Conservation (phyloP, 352 stramenopile genomes). For the Thraustochytrium sp. region DNA sequence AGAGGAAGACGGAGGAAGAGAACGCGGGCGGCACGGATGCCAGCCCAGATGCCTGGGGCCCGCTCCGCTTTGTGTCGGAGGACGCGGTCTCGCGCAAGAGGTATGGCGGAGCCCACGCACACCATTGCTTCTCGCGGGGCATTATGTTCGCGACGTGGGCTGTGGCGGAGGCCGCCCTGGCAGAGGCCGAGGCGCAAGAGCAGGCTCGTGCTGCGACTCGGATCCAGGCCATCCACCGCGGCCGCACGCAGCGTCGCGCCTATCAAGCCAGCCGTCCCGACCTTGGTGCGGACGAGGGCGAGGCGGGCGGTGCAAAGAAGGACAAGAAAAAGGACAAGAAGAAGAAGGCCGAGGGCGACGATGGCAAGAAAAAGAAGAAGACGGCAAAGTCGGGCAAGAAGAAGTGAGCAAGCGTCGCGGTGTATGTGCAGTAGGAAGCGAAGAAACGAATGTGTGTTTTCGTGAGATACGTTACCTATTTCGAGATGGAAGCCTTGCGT, state of each 20-base stretch:
- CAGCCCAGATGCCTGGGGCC: not conserved
- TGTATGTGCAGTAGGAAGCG: too few species aligned
- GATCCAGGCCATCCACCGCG: conserved; percentile 18
- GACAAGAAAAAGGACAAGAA: not conserved
- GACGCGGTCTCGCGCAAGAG: not conserved
- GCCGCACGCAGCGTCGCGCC: not conserved
- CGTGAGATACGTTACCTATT: too few species aligned
- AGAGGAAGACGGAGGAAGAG: not conserved
- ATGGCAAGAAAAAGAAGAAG: conserved; percentile 22
- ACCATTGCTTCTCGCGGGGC: conserved; percentile 8
- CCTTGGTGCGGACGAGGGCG: not conserved
- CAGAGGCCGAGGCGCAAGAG: not conserved
- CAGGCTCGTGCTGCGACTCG: not conserved
- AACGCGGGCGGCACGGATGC: not conserved
- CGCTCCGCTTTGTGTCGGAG: not conserved
- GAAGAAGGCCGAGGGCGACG: not conserved
- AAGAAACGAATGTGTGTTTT: too few species aligned
- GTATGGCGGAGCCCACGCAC: not conserved
- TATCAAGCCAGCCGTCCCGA: not conserved
- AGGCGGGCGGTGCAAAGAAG: not conserved
- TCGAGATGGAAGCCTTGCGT: too few species aligned
- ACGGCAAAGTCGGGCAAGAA: not conserved
- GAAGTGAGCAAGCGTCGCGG: too few species aligned
- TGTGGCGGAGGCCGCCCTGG: not conserved
- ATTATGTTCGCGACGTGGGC: not conserved